Evolutionary conservation across 2,329 filamentous ascomycete genomes (phyloP).

Genomic region (Aureobasidium sp.): DNA sequence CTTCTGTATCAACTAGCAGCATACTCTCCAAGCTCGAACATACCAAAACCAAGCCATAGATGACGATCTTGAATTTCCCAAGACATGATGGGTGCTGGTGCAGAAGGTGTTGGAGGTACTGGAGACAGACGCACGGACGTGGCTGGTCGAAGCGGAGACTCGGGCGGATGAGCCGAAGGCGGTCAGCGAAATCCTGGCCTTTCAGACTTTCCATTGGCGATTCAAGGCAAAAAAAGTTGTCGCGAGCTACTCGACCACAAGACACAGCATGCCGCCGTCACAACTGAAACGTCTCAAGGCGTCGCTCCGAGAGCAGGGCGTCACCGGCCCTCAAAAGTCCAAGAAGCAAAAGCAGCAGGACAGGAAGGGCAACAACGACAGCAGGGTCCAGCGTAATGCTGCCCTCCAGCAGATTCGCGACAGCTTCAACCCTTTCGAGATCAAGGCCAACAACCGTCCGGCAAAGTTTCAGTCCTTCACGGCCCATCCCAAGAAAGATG

Average conservation of each 20-base stretch:
- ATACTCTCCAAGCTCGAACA: neutral
- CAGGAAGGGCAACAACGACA: slow-evolving; percentile 49
- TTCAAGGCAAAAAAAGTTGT: slow-evolving; percentile 5
- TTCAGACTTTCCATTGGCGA: neutral
- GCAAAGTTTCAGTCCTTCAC: slow-evolving; percentile 82
- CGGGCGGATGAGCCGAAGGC: neutral
- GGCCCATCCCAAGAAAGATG: slow-evolving; percentile 41
- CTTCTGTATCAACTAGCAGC: neutral
- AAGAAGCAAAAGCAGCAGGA: slow-evolving; percentile 86
- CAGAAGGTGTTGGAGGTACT: neutral
- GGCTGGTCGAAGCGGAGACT: neutral
- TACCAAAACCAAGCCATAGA: slow-evolving; percentile 42
- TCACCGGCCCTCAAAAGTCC: slow-evolving; percentile 85
- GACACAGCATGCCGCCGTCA: slow-evolving; percentile 71
- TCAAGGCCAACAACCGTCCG: slow-evolving; percentile 66
- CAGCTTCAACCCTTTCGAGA: slow-evolving; percentile 95
- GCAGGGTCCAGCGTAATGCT: slow-evolving; percentile 67
- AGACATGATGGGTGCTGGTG: slow-evolving; percentile 24
- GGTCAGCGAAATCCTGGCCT: slow-evolving; percentile 7
- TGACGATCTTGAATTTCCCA: slow-evolving; percentile 37
- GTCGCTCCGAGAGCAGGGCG: slow-evolving; percentile 80
- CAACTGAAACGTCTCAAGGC: slow-evolving; percentile 94
- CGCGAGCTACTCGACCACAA: neutral
- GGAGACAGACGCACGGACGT: neutral
- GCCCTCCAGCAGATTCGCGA: slow-evolving; percentile 84